A percentile compares a stretch with the other conserved stretches of the same genome.
These are phyloP conservation scores for Scorias spongiosa DNA, from an alignment of 2,329 filamentous ascomycete species.

Conservation along the genomic window DNA sequence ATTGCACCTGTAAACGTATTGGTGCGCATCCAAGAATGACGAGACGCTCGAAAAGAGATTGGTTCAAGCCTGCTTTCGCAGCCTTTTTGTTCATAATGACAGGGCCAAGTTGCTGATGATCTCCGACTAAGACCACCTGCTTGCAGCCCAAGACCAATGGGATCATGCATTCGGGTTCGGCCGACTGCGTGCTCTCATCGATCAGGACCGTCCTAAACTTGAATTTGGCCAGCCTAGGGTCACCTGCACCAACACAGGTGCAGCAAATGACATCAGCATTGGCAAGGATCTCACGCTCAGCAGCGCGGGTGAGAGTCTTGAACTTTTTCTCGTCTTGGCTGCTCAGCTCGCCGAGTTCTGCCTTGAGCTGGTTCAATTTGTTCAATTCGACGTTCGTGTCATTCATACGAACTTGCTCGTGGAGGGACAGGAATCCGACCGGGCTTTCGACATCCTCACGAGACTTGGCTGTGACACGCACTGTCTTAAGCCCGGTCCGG, in stretches of 20 bases:
- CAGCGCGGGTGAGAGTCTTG: slow-evolving; percentile 84
- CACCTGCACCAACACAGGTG: slow-evolving; percentile 92
- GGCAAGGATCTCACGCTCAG: slow-evolving; percentile 84
- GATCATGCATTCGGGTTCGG: slow-evolving; percentile 98
- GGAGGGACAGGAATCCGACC: slow-evolving; percentile 84
- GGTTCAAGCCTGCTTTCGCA: slow-evolving; percentile 90
- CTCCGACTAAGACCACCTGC: slow-evolving; percentile 94
- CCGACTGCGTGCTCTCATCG: slow-evolving; percentile 95
- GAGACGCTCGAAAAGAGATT: slow-evolving; percentile 94
- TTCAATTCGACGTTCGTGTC: slow-evolving; percentile 88
- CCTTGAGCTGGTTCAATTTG: slow-evolving; percentile 87
- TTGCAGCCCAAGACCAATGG: slow-evolving; percentile 94
- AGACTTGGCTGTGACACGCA: slow-evolving; percentile 96
- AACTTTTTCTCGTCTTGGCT: slow-evolving; percentile 98
- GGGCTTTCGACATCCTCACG: slow-evolving; percentile 98
- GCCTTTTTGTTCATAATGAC: slow-evolving; percentile 99
- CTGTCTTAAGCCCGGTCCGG: slow-evolving; percentile 84
- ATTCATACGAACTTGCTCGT: slow-evolving; percentile 95
- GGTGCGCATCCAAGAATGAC: slow-evolving; percentile 82
- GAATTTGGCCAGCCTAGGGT: slow-evolving; percentile 88
- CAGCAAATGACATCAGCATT: slow-evolving; percentile 98
- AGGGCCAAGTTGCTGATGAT: slow-evolving; percentile 93
- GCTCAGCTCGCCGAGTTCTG: slow-evolving; percentile 76
- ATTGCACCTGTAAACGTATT: slow-evolving; percentile 90
- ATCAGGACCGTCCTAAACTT: slow-evolving; percentile 97